A percentile compares a stretch with the other conserved stretches of the same genome.
phyloP scores from a whole-genome alignment of 352 stramenopile species.

The Globisporangium emineosum region DNA sequence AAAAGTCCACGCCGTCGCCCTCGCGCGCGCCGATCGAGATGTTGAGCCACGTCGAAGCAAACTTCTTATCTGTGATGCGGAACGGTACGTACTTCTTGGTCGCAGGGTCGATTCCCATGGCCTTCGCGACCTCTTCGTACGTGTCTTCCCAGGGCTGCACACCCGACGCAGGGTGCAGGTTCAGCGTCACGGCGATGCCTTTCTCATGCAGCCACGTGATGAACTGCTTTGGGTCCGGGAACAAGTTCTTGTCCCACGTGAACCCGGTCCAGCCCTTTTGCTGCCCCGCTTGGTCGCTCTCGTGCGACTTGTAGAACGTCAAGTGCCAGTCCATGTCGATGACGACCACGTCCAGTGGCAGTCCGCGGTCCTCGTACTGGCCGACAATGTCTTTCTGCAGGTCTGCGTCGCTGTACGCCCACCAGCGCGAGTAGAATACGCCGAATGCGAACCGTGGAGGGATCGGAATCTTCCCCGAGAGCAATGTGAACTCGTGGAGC shows the following conservation, averaged over 20 bases:
- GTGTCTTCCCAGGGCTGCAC: slow-evolving; percentile 39
- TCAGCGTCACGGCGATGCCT: slow-evolving; percentile 34
- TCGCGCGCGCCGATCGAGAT: slow-evolving; percentile 24
- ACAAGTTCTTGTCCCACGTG: slow-evolving; percentile 47
- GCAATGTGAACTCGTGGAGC: slow-evolving; percentile 33
- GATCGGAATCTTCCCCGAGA: slow-evolving; percentile 35
- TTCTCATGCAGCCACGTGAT: slow-evolving; percentile 28
- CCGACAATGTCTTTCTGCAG: slow-evolving; percentile 29
- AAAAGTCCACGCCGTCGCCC: slow-evolving; percentile 42
- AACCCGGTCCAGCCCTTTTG: slow-evolving; percentile 43
- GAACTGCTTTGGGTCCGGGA: slow-evolving; percentile 35
- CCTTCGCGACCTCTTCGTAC: slow-evolving; percentile 26
- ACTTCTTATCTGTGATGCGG: slow-evolving; percentile 31
- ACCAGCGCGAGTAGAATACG: slow-evolving; percentile 53
- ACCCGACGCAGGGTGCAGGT: slow-evolving; percentile 50
- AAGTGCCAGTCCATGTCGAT: slow-evolving; percentile 68
- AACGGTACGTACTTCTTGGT: slow-evolving; percentile 34
- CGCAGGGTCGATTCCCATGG: slow-evolving; percentile 32
- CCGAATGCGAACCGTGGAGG: slow-evolving; percentile 33
- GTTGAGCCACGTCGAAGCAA: slow-evolving; percentile 26
- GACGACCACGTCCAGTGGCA: slow-evolving; percentile 53
- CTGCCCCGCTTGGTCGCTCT: slow-evolving; percentile 26
- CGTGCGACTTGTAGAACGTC: slow-evolving; percentile 39
- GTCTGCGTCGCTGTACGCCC: slow-evolving; percentile 38
- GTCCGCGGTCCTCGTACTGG: slow-evolving; percentile 25